Evolutionary conservation across 768 basidiomycete species (phyloP).

Genomic region (Agrocybe chaxingu): DNA sequence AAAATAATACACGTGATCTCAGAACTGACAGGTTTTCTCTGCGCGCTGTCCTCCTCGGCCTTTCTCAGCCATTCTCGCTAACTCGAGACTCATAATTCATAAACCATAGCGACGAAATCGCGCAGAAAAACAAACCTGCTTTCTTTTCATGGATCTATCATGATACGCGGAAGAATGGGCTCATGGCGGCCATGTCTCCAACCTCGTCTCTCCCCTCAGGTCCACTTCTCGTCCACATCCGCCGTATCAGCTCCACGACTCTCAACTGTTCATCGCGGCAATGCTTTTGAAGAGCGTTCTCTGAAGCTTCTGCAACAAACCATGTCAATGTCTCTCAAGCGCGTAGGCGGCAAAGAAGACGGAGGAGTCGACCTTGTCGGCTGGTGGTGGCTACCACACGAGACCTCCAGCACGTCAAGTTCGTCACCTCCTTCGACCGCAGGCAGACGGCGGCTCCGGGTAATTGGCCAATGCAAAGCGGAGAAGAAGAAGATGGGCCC

Average conservation of each 20-base stretch:
- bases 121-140: too few relatives aligned
- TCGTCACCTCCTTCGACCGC: not conserved
- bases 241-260: conserved; percentile 1
- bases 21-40: too few relatives aligned
- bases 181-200: too few relatives aligned
- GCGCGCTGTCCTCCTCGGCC: too few relatives aligned
- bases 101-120: too few relatives aligned
- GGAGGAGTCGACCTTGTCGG: conserved; percentile 87
- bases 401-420: not conserved
- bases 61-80: too few relatives aligned
- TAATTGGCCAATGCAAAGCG: conserved; percentile 90
- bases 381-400: conserved; percentile 81
- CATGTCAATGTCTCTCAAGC: conserved; percentile 76
- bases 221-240: not conserved
- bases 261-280: conserved; percentile 67
- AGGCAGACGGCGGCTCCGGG: conserved; percentile 54
- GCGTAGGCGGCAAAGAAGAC: conserved; percentile 85
- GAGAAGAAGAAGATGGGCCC: conserved; percentile 80
- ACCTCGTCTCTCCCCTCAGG: too few relatives aligned
- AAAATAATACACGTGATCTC: too few relatives aligned
- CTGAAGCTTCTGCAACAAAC: conserved; percentile 55
- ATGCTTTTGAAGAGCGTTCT: conserved; percentile 71
- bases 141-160: too few relatives aligned
- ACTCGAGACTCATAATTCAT: too few relatives aligned
- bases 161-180: too few relatives aligned